phyloP scores from a whole-genome alignment of 2,329 filamentous ascomycete genomes.

The Pezicula neosporulosa region DNA sequence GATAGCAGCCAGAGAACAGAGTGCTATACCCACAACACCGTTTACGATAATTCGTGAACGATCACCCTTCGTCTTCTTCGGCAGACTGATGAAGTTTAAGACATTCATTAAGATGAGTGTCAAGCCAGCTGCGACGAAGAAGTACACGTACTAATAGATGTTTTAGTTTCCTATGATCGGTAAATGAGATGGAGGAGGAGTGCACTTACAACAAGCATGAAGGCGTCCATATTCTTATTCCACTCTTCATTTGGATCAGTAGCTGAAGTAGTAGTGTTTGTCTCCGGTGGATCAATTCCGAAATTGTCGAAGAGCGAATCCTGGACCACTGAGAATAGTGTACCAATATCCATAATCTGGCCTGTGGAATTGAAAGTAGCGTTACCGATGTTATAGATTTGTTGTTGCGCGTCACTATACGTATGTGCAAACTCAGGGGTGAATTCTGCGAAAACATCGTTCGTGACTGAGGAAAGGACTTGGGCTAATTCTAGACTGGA shows the following conservation, averaged over 20 bases:
- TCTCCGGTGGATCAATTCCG: constrained; percentile 5
- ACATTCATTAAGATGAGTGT: constrained; percentile 19
- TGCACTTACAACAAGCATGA: constrained; percentile 13
- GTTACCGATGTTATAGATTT: constrained; percentile 8
- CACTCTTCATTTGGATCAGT: constrained; percentile 13
- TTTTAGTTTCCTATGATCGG: not conserved
- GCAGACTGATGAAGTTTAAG: constrained; percentile 11
- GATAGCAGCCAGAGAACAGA: not conserved
- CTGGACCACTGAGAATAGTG: constrained; percentile 11
- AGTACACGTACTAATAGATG: constrained; percentile 16
- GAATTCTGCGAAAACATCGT: constrained; percentile 1
- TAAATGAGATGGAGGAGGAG: not conserved
- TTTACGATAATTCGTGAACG: not conserved
- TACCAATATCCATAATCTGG: constrained; percentile 4
- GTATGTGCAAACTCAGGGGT: constrained; percentile 7
- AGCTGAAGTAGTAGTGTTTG: not conserved
- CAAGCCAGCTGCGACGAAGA: constrained; percentile 17
- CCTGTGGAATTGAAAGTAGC: constrained; percentile 7
- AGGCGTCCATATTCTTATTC: constrained; percentile 10
- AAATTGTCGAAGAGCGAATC: constrained; percentile 19
- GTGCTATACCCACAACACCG: not conserved
- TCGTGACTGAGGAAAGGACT: not conserved
- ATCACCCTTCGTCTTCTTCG: constrained; percentile 1
- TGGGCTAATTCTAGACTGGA: not conserved
- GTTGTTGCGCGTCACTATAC: constrained; percentile 1